Evolutionary conservation across 1,284 basidiomycete species (phyloP), one percentile per base, ranked within the genome.

Genomic region (Trichosporon sp.): DNA sequence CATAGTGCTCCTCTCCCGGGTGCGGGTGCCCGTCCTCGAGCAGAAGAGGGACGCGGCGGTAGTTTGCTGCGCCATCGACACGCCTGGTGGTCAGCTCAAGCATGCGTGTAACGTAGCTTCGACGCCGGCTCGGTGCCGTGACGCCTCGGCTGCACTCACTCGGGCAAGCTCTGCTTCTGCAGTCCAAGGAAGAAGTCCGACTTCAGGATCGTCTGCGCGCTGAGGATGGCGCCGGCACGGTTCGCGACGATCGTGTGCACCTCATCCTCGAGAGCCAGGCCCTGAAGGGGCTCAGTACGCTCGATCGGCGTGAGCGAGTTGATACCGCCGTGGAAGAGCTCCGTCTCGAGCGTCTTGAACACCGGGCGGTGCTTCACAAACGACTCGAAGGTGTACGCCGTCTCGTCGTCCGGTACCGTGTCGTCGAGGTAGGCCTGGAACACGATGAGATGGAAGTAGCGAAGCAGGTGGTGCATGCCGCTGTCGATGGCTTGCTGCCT

Each of bases 371-470:
- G 86, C 75, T 89, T 87, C 34, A 95, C 88, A 70, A 89, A 96
- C 3, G 83, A 85, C 72, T 90, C 91, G 58, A 96, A 89, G 2
- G 84, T 87, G 70, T 89, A 88, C 52, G 91, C 87, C 7, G 88
- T 86, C 59, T 86, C 81, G 75, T 92, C 84, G 74, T 94, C 91
- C 0, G 92, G 91, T 67, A 87, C 84, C 0, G 86, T 90, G 16
- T 92, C 91, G 71, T 91, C 89, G 29, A 99, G 84, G 77, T 96
- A 99, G 0, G 94, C 89, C 77, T 95, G 92, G 83, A 99, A 98
- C 32, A 96, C 85, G 66, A 98, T 88, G 21, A 99, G 85, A 76
- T 91, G 88, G 69, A 94, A 96, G 81, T 97, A 97, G 69, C 90
- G 87, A 61, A 88, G 84, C 23, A 96, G 84, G 71, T 90, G 89